These are phyloP conservation scores for Tieghemiomyces parasiticus DNA, from an alignment of 192 early-diverging fungal species.

Conservation along the genomic window DNA sequence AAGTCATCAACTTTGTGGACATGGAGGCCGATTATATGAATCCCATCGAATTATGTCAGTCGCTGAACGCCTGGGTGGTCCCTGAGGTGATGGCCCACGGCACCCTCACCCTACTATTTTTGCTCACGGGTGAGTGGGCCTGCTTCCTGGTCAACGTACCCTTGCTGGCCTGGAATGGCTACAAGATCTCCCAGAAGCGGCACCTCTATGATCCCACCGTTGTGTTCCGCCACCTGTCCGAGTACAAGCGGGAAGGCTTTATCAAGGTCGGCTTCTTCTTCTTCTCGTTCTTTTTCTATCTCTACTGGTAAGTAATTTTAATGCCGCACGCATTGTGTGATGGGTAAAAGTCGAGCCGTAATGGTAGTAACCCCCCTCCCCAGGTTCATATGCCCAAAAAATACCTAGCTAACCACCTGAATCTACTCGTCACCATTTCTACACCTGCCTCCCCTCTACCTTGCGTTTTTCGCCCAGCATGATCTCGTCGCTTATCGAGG, in stretches of 20 bases:
- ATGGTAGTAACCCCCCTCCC: too few species aligned
- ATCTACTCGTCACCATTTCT: too few species aligned
- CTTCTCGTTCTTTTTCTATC: constrained; percentile 86
- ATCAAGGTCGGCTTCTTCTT: constrained; percentile 95
- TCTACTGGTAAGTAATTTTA: constrained; percentile 40
- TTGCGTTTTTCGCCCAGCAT: too few species aligned
- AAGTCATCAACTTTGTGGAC: constrained; percentile 64
- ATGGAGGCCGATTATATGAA: constrained; percentile 98
- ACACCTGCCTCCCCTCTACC: too few species aligned
- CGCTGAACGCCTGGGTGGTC: constrained; percentile 93
- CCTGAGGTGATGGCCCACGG: constrained; percentile 82
- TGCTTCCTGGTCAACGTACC: constrained; percentile 75
- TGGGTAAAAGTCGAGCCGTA: too few species aligned
- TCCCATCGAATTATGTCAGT: constrained; percentile 95
- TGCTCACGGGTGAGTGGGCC: constrained; percentile 79
- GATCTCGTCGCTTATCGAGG: too few species aligned
- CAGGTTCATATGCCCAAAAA: too few species aligned
- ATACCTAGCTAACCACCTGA: too few species aligned
- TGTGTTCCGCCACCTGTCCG: constrained; percentile 85
- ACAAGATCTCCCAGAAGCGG: constrained; percentile 52
- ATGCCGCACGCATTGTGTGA: too few species aligned
- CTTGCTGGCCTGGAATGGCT: constrained; percentile 69
- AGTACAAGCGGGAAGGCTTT: constrained; percentile 94
- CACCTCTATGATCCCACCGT: constrained; percentile 98
- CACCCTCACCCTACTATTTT: constrained; percentile 65